Evolutionary conservation across 2,329 filamentous ascomycete species (phyloP).

Genomic region (Xylaria sp.): DNA sequence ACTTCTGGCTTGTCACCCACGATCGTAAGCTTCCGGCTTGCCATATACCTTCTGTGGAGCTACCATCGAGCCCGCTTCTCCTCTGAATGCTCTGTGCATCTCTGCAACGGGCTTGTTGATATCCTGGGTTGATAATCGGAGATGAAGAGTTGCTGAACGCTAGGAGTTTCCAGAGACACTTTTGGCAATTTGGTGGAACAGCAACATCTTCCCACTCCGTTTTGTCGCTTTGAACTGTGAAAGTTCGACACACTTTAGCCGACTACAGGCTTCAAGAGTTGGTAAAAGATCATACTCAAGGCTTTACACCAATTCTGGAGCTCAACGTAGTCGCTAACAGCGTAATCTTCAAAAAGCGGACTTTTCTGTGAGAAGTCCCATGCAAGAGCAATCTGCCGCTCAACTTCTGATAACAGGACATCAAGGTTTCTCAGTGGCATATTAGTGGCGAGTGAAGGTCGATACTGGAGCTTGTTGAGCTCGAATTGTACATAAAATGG

Average conservation of each 20-base stretch:
- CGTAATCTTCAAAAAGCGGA: background rate
- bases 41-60: slow-evolving; percentile 18
- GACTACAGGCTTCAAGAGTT: background rate
- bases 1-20: slow-evolving; percentile 10
- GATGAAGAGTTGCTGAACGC: slow-evolving; percentile 21
- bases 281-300: slow-evolving; percentile 7
- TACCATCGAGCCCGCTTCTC: background rate
- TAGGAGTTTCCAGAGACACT: slow-evolving; percentile 12
- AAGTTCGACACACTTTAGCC: slow-evolving; percentile 1
- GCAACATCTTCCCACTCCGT: slow-evolving; percentile 10
- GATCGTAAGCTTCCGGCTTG: slow-evolving; percentile 5
- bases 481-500: background rate
- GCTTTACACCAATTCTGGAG: slow-evolving; percentile 10
- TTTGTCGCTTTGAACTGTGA: background rate
- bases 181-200: slow-evolving; percentile 11
- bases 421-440: background rate
- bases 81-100: slow-evolving; percentile 5
- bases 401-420: slow-evolving; percentile 2
- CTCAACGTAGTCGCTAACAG: background rate
- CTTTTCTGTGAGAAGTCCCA: background rate
- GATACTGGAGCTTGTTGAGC: background rate
- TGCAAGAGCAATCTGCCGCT: slow-evolving; percentile 12
- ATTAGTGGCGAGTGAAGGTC: background rate
- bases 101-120: slow-evolving; percentile 16
- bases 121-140: background rate